Percentiles rank a stretch among this genome's conserved stretches.
Evolutionary conservation across 1,284 basidiomycete genomes (phyloP).

Genomic region (Boletus putidus): DNA sequence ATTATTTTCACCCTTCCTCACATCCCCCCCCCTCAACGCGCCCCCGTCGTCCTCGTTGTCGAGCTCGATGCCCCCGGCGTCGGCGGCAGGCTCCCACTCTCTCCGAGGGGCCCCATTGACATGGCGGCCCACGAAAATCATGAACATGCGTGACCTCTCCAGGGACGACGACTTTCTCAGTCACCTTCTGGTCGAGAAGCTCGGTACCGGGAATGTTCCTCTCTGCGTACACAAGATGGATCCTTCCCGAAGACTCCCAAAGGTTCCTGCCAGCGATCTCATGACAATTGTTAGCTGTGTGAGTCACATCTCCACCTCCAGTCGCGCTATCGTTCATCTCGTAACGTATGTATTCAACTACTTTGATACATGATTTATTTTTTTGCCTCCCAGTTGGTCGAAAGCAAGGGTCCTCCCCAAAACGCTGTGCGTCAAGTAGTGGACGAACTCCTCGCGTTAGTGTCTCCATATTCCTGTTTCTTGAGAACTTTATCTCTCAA

Average conservation of each 20-base stretch:
- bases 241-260: constrained; percentile 66
- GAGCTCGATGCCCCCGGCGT: constrained; percentile 44
- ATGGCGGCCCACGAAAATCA: constrained; percentile 80
- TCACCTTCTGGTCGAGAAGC: constrained; percentile 80
- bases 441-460: constrained; percentile 70
- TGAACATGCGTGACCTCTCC: constrained; percentile 83
- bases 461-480: constrained; percentile 27
- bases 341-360: constrained; percentile 18
- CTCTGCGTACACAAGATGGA: constrained; percentile 87
- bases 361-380: constrained; percentile 16
- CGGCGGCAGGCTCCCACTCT: constrained; percentile 37
- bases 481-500: constrained; percentile 21
- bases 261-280: constrained; percentile 64
- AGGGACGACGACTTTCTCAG: constrained; percentile 85
- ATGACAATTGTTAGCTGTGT: constrained; percentile 74
- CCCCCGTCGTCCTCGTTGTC: constrained; percentile 28
- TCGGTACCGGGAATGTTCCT: constrained; percentile 71
- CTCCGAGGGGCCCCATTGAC: constrained; percentile 37
- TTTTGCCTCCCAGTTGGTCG: constrained; percentile 52
- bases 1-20: constrained; percentile 28
- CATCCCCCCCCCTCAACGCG: constrained; percentile 18
- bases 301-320: constrained; percentile 42
- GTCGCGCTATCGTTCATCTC: constrained; percentile 32
- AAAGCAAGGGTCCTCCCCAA: constrained; percentile 52
- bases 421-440: constrained; percentile 65